Conservation (phyloP, 306 rosid genomes). For the Pyrus communis region DNA sequence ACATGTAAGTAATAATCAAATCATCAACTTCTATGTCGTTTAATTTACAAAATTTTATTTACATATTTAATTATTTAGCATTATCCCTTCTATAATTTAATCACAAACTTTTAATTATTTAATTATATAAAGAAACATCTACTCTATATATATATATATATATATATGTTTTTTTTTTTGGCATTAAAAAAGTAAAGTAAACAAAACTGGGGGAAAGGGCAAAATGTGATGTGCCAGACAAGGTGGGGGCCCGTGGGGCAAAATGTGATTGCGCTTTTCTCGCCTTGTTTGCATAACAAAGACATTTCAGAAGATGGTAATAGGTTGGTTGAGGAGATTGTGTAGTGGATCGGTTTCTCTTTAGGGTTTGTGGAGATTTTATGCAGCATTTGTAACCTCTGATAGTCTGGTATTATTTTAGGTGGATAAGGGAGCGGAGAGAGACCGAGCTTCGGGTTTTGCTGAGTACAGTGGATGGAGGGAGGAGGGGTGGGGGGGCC, state of each 20-base stretch:
- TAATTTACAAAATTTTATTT: too few relatives aligned
- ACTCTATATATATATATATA: too few relatives aligned
- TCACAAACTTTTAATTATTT: too few relatives aligned
- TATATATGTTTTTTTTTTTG: too few relatives aligned
- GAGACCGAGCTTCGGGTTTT: neutral
- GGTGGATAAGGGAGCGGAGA: neutral
- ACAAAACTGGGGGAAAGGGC: neutral
- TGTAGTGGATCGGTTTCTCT: slow-evolving; percentile 22
- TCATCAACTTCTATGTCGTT: too few relatives aligned
- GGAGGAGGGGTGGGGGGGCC: slow-evolving; percentile 4
- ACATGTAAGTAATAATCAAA: too few relatives aligned
- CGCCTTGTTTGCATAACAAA: slow-evolving; percentile 33
- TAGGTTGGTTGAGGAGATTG: slow-evolving; percentile 32
- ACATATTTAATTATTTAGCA: too few relatives aligned
- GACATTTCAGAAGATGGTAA: slow-evolving; percentile 16
- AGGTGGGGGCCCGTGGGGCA: slow-evolving; percentile 1
- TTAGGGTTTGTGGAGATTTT: neutral
- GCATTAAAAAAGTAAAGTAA: neutral
- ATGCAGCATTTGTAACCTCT: slow-evolving; percentile 1
- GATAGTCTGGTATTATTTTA: slow-evolving; percentile 10
- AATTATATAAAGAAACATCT: too few relatives aligned
- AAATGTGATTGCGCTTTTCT: slow-evolving; percentile 71
- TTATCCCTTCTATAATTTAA: too few relatives aligned
- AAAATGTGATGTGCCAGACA: neutral
- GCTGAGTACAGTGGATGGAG: neutral